phyloP scores from a whole-genome alignment of 2,329 filamentous ascomycete genomes.

The Alternaria atra region DNA sequence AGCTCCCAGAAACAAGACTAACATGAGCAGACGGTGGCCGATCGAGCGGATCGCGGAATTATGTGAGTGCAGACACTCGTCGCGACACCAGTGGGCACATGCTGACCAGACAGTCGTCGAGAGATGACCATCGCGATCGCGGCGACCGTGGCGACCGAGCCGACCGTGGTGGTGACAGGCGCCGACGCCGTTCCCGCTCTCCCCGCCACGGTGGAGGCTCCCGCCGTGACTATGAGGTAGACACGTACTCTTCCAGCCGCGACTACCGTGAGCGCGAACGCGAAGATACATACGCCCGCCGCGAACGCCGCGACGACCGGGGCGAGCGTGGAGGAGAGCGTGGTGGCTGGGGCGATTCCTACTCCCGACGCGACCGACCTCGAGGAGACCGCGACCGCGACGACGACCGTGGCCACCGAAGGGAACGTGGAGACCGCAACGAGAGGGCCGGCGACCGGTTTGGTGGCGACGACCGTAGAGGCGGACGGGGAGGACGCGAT shows the following conservation, averaged over 20 bases:
- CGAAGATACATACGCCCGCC: constrained; percentile 85
- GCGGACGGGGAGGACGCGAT: constrained; percentile 36
- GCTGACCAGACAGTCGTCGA: constrained; percentile 44
- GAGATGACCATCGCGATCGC: constrained; percentile 41
- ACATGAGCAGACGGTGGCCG: constrained; percentile 51
- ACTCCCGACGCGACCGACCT: constrained; percentile 47
- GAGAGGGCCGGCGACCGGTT: constrained; percentile 61
- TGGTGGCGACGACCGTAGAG: constrained; percentile 51
- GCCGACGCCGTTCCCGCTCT: constrained; percentile 82
- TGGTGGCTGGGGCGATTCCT: constrained; percentile 69
- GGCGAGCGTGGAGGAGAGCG: constrained; percentile 23
- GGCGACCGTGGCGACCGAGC: constrained; percentile 29
- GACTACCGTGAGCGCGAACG: constrained; percentile 93
- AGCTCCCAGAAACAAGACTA: constrained; percentile 40
- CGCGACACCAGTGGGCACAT: constrained; percentile 13
- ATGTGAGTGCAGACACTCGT: constrained; percentile 45
- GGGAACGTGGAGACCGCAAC: constrained; percentile 55
- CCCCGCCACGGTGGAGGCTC: constrained; percentile 72
- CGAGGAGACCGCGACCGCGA: constrained; percentile 43
- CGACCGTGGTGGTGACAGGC: constrained; percentile 44
- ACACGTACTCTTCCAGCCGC: constrained; percentile 91
- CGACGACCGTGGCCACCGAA: constrained; percentile 46
- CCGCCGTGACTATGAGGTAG: constrained; percentile 75
- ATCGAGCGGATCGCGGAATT: constrained; percentile 48
- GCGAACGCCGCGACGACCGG: constrained; percentile 64